Evolutionary conservation across 805 yeast genomes (phyloP), one percentile per base, ranked within the genome.

Genomic region (Candida xiaguanensis): DNA sequence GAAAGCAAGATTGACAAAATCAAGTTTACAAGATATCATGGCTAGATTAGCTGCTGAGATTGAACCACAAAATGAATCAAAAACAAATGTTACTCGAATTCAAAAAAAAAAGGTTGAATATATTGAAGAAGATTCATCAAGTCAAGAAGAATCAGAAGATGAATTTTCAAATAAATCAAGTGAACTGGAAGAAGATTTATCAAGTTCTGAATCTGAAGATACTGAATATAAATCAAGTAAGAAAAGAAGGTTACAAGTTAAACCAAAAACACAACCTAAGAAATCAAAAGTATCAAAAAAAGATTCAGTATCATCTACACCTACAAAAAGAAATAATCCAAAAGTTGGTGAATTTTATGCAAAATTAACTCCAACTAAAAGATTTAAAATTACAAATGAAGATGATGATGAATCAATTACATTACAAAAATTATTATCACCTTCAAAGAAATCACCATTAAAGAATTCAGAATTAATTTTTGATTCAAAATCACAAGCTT

Each of bases 401-500:
- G 27, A 43, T 31, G 29, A 43, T 28, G 28, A 47, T 8, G 43
- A 35, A 15, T 23, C 30, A n/a, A 28, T 15, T 12, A 25, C 47
- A 4, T 48, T 54, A n/a, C 46, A 41, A 17, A 25, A 31, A 23
- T 41, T 44, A 12, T 26, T 44, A 32, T 44, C 48, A 14, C 48
- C 48, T 4, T 23, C 39, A 7, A 50, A 50, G 35, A 17, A 36
- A n/a, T 25, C 7, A 9, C 8, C 13, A 14, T 24, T 20, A n/a
- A n/a, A n/a, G 24, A 20, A 29, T 34, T 13, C 20, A 34, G 30
- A 29, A 23, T n/a, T n/a, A n/a, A 25, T 40, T 8, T 20, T 49
- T 6, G 66, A 56, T 39, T 44, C 55, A 12, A 50, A 49, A 20
- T 56, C 63, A 7, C 40, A 50, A 36, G 57, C 67, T 3, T 67